Conservation (phyloP, 192 early-diverging fungal genomes). For the Linnemannia schmuckeri region DNA sequence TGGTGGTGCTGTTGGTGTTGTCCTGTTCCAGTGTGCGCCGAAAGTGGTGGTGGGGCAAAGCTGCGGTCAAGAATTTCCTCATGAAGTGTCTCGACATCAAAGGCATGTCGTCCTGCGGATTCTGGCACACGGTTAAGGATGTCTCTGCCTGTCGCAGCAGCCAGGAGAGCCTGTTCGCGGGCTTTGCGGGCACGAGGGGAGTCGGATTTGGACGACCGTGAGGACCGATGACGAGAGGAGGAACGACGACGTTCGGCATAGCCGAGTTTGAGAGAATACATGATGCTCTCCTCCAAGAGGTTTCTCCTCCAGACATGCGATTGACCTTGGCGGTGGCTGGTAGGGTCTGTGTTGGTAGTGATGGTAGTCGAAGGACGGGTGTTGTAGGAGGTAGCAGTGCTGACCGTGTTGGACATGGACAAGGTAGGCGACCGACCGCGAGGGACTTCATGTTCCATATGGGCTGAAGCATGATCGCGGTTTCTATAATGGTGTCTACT, state of each 20-base stretch:
- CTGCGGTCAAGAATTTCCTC: conserved; percentile 36
- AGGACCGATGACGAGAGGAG: conserved; percentile 25
- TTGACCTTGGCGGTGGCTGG: conserved; percentile 29
- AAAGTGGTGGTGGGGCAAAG: not conserved
- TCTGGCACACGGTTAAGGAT: not conserved
- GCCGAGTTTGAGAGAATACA: conserved; percentile 46
- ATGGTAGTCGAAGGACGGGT: not conserved
- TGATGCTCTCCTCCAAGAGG: conserved; percentile 51
- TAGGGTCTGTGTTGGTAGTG: conserved; percentile 14
- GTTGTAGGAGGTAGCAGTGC: conserved; percentile 31
- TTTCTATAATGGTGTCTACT: not conserved
- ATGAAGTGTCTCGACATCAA: conserved; percentile 1
- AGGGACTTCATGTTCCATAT: conserved; percentile 48
- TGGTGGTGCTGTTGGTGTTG: not conserved
- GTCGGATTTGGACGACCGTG: conserved; percentile 15
- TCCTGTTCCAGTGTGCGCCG: not conserved
- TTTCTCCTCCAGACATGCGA: conserved; percentile 48
- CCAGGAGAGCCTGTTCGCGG: conserved; percentile 37
- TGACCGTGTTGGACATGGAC: conserved; percentile 40
- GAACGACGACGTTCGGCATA: conserved; percentile 40
- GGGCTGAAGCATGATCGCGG: conserved; percentile 22
- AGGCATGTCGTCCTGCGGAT: conserved; percentile 1
- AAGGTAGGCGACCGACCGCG: conserved; percentile 43
- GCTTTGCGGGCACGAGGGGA: conserved; percentile 26
- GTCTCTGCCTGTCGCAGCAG: conserved; percentile 26